Evolutionary conservation across 2,329 filamentous ascomycete species (phyloP).

Genomic region (Xylariomycetidae sp.): DNA sequence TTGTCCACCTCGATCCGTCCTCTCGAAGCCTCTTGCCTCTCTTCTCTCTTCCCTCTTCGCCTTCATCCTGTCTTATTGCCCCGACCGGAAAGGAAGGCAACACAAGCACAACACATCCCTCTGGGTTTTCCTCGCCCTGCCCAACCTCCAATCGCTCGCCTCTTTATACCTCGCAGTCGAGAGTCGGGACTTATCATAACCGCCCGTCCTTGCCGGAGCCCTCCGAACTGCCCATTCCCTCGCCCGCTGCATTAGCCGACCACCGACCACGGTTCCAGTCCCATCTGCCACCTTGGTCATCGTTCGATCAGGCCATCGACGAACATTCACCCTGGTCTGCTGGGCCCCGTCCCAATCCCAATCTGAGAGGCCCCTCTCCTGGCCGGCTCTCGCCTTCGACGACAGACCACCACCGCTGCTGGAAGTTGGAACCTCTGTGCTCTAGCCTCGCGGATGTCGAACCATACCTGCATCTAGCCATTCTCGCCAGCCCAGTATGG

Average conservation of each 20-base stretch:
- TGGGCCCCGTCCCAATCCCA: constrained; percentile 3
- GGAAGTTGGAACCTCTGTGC: constrained; percentile 1
- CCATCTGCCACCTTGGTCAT: not conserved
- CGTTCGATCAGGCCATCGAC: constrained; percentile 10
- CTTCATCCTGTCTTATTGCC: constrained; percentile 2
- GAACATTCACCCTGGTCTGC: constrained; percentile 7
- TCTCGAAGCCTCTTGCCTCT: constrained; percentile 1
- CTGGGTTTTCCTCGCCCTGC: too few species aligned
- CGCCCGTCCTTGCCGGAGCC: too few species aligned
- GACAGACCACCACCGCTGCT: not conserved
- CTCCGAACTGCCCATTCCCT: too few species aligned
- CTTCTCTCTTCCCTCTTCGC: constrained; percentile 3
- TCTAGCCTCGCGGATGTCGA: constrained; percentile 25
- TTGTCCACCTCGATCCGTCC: constrained; percentile 11
- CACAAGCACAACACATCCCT: too few species aligned
- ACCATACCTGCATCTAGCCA: constrained; percentile 28
- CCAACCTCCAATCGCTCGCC: too few species aligned
- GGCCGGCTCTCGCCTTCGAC: constrained; percentile 2
- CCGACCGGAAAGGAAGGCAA: too few species aligned
- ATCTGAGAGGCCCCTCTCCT: constrained; percentile 4
- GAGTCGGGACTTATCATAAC: too few species aligned
- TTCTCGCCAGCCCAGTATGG: constrained; percentile 28
- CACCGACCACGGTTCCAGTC: too few species aligned
- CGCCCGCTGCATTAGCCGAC: too few species aligned
- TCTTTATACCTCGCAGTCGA: too few species aligned